Base-by-base conservation (phyloP, 2,329 filamentous ascomycete genomes). In the Hymenoscyphus salicellus region DNA sequence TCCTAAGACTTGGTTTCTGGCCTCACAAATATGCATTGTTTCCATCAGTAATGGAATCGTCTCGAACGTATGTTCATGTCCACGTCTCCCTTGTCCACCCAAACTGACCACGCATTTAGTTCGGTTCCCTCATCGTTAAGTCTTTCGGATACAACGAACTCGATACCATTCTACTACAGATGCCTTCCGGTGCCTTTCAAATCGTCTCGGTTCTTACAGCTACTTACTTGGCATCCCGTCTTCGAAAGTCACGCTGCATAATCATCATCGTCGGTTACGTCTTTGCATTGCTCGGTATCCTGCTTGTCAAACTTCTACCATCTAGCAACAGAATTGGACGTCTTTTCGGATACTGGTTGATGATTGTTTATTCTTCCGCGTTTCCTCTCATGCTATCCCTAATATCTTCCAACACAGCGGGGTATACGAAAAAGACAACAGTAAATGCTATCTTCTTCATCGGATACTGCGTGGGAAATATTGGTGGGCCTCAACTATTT, bases 401-500 rank as follows among this genome's bases (percentile, higher is more conserved):
- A 84, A 83, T 3, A 87, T 88, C 70, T 4, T 84, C 83, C n/a
- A 90, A 90, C 73, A 89, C 85, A 0, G 87, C 80, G 0, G 88
- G 88, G 6, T 84, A 82, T 16, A 89, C 86, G 1, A 89, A 90
- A 75, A 87, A 87, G 72, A 85, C 85, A 0, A 80, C 84, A 57
- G 81, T 86, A 49, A 86, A 88, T 79, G 84, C 83, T 0, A 76
- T 88, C 1, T 88, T 84, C 78, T 87, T 88, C 68, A 84, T 84
- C 1, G 86, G 83, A 0, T 81, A 82, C 2, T 83, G 85, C 0
- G 80, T 82, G 0, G 87, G 88, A 3, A 89, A 89, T 72, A 88
- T 90, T 63, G 79, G 90, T 70, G 88, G 87, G 0, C 87, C 87
- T 0, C 74, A 89, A 1, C 78, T 89, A 0, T 89, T 89, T 76